Evolutionary conservation across 108 stramenopile species (phyloP).

Genomic region (Cyclostephanos tholiformis): DNA sequence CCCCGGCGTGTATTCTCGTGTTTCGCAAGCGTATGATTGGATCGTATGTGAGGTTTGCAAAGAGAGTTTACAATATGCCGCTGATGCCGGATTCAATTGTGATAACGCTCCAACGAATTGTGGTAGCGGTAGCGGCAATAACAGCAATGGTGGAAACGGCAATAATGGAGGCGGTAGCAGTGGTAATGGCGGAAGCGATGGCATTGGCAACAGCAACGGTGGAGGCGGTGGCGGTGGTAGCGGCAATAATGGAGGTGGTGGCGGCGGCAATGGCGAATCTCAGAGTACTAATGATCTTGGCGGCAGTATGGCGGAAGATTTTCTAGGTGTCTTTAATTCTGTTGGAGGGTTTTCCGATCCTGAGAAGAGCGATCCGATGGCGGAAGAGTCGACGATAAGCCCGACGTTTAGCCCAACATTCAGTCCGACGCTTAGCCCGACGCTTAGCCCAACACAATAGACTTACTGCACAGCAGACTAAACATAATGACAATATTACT

Average conservation of each 20-base stretch:
- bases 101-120: neutral
- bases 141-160: too few species aligned
- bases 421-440: neutral
- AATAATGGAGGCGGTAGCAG: too few species aligned
- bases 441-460: neutral
- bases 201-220: neutral
- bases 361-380: too few species aligned
- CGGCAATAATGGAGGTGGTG: neutral
- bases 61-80: conserved; percentile 10
- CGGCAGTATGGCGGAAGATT: neutral
- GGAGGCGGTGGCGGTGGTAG: neutral
- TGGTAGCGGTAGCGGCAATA: too few species aligned
- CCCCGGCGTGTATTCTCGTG: conserved; percentile 48
- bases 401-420: too few species aligned
- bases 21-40: conserved; percentile 38
- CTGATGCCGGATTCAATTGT: conserved; percentile 10
- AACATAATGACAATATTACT: neutral
- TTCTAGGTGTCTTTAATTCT: too few species aligned
- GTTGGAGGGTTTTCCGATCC: too few species aligned
- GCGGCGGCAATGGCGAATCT: neutral
- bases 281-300: neutral
- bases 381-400: too few species aligned
- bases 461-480: neutral
- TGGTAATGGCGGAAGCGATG: too few species aligned
- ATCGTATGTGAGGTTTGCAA: conserved; percentile 38